Conservation (phyloP, 345 rosid genomes). For the Populus nigra region DNA sequence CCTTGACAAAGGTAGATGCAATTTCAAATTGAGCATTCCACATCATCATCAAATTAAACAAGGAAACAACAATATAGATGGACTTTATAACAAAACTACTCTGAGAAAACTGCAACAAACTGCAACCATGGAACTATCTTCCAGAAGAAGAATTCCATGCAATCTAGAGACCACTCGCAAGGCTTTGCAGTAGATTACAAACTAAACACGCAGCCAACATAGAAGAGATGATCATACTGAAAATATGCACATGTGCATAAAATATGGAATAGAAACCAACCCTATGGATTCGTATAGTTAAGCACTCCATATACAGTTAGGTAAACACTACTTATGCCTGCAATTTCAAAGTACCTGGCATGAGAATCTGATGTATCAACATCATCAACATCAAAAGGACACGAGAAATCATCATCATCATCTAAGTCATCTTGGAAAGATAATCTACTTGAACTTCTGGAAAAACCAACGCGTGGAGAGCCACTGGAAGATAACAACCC, state of each 20-base stretch:
- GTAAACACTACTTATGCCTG: neutral
- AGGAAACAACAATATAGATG: neutral
- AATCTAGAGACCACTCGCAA: neutral
- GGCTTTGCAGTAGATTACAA: neutral
- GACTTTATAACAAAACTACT: neutral
- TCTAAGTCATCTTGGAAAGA: slow-evolving; percentile 79
- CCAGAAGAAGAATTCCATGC: neutral
- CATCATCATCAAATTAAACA: neutral
- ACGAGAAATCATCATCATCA: slow-evolving; percentile 71
- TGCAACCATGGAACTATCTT: neutral
- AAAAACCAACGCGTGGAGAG: slow-evolving; percentile 73
- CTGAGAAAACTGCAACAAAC: neutral
- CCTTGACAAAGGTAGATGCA: neutral
- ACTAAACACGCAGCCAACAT: neutral
- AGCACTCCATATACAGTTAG: neutral
- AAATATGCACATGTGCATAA: neutral
- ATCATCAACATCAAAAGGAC: slow-evolving; percentile 91
- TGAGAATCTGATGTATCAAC: slow-evolving; percentile 58
- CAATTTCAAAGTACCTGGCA: slow-evolving; percentile 44
- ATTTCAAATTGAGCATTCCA: neutral
- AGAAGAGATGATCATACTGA: neutral
- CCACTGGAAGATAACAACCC: slow-evolving; percentile 82
- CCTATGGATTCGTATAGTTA: neutral
- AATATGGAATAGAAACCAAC: neutral
- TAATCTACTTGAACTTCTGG: slow-evolving; percentile 80